phyloP scores from a whole-genome alignment of 257 asterid genomes.

The Solanum acaule region DNA sequence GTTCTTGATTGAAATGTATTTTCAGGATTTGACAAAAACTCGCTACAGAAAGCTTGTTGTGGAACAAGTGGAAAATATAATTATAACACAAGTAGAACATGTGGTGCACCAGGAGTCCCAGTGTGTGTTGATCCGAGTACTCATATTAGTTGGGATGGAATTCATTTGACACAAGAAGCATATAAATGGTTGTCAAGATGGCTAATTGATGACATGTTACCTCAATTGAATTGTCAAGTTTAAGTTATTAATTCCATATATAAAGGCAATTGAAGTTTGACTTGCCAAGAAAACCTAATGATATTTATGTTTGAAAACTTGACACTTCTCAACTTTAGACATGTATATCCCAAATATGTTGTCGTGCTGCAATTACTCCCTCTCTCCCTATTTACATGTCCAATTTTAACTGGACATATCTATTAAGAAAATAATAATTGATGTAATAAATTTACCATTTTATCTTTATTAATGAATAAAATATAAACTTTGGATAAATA shows the following conservation, averaged over 20 bases:
- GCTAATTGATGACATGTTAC: background rate
- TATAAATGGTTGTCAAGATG: background rate
- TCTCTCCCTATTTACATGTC: too few relatives aligned
- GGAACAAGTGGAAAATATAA: constrained; percentile 16
- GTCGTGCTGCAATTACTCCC: too few relatives aligned
- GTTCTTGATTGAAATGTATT: background rate
- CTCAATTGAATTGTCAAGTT: background rate
- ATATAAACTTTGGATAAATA: too few relatives aligned
- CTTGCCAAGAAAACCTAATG: too few relatives aligned
- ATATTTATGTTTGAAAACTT: too few relatives aligned
- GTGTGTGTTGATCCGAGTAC: constrained; percentile 1
- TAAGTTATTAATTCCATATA: background rate
- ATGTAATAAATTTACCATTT: too few relatives aligned
- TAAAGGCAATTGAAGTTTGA: too few relatives aligned
- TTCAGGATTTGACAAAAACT: constrained; percentile 6
- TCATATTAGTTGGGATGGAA: constrained; percentile 21
- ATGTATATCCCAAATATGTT: too few relatives aligned
- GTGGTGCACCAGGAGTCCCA: background rate
- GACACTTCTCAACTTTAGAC: too few relatives aligned
- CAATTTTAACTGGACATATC: too few relatives aligned
- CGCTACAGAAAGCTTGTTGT: constrained; percentile 13
- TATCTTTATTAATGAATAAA: too few relatives aligned
- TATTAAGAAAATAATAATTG: too few relatives aligned
- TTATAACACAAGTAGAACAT: background rate
- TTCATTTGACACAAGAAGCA: constrained; percentile 16